Conservation (phyloP, 106 monocot species). For the Acorus gramineus region DNA sequence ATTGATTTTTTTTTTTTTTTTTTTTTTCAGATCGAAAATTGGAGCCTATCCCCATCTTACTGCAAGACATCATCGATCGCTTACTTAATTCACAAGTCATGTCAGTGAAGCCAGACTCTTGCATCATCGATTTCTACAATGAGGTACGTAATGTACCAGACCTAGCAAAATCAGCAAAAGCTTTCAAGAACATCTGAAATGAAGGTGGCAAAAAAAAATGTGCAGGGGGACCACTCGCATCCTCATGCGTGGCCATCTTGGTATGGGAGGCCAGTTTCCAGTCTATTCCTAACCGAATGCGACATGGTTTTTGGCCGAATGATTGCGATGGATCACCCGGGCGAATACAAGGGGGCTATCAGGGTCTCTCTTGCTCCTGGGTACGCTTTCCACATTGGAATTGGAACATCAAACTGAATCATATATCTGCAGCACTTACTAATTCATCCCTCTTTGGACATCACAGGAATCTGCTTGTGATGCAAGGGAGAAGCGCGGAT, state of each 20-base stretch:
- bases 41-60: constrained; percentile 37
- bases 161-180: too few relatives aligned
- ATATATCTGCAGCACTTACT: too few relatives aligned
- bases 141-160: constrained; percentile 27
- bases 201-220: not conserved
- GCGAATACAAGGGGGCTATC: constrained; percentile 45
- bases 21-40: constrained; percentile 42
- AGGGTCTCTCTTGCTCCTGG: constrained; percentile 44
- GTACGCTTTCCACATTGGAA: constrained; percentile 19
- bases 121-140: constrained; percentile 65
- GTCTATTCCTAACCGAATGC: constrained; percentile 53
- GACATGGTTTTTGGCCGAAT: constrained; percentile 61
- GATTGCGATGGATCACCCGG: constrained; percentile 25
- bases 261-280: constrained; percentile 70
- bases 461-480: constrained; percentile 55
- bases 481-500: constrained; percentile 66
- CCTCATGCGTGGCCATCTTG: constrained; percentile 40
- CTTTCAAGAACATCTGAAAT: too few relatives aligned
- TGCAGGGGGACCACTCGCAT: constrained; percentile 61
- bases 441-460: too few relatives aligned
- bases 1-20: not conserved
- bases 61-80: constrained; percentile 43
- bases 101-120: constrained; percentile 49
- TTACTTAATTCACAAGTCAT: constrained; percentile 35
- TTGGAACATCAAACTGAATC: too few relatives aligned